Evolutionary conservation across 768 basidiomycete genomes (phyloP), one percentile per base, ranked within the genome.

Genomic region (Ramaria sp.): DNA sequence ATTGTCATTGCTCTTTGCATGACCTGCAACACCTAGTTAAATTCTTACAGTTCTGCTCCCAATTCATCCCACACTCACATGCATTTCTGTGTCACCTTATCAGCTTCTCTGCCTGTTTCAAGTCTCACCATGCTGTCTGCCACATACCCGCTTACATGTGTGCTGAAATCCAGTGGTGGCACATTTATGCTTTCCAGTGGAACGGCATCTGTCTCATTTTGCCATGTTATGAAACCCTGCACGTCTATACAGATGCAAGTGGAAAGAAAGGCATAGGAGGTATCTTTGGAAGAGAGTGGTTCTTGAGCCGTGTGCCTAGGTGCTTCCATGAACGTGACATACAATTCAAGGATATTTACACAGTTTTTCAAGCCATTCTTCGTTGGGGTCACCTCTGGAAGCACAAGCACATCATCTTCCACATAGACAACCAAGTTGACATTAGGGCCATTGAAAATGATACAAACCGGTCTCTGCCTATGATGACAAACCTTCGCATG

Each of bases 11-110:
- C 47, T 59, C 64, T 9, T 63, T 69, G 0, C 61, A 33, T 12
- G 66, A 72, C 53, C n/a, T n/a, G n/a, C n/a, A n/a, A n/a, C n/a
- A n/a, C n/a, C n/a, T n/a, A n/a, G n/a, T n/a, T n/a, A n/a, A n/a
- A n/a, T n/a, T n/a, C n/a, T n/a, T n/a, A n/a, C n/a, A n/a, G n/a
- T n/a, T n/a, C n/a, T n/a, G n/a, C 2, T 67, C 68, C 0, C 69
- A 70, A 45, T 71, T 74, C n/a, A 67, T 72, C 31, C 71, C 70
- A 0, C 51, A 41, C 11, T 67, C 67, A 0, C 62, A 64, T 3
- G 45, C 69, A 0, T 73, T 69, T 53, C 53, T 72, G 13, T 63
- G 65, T 2, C 57, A 63, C 12, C 56, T 73, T 15, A 61, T 64
- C 46, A 59, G 69, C 30, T 72, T 72, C 59, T 64, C 66, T 0